Evolutionary conservation across 371 early-diverging fungal genomes (phyloP), one percentile per base, ranked within the genome.

Genomic region (Capniomyces stellatus): DNA sequence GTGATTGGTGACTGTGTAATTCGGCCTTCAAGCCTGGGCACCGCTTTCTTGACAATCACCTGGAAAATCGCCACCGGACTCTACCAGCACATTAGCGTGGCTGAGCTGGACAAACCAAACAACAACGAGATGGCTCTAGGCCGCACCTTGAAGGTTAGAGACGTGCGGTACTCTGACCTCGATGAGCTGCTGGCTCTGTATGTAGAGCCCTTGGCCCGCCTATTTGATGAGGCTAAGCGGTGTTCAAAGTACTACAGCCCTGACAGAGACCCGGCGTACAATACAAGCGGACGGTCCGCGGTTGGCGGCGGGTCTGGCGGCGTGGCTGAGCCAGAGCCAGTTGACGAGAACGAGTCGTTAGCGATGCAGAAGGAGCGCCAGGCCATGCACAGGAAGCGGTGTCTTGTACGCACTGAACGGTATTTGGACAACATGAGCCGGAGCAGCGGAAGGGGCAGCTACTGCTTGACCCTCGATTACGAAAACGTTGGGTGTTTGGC

Each of bases 181-280:
- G 96, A 96, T 60, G 90, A 96, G 63, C 65, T 96, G 57, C 71
- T 91, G 30, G 92, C 89, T 13, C 74, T 77, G 22, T 85, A 92
- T 58, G 76, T 95, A 15, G 92, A 92, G 62, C 80, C 91, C 0
- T 78, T 87, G 54, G 69, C 72, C 41, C 71, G 72, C 43, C 79
- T 78, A 58, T 75, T 82, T 1, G 77, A 81, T 35, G 76, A 78
- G 29, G 64, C 82, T 24, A 75, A 73, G 66, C 62, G 71, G 4
- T 77, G 74, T 60, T 71, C 74, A 18, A 83, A 85, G 63, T 89
- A 64, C 64, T 66, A 70, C 44, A 71, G 70, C 49, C 67, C 73
- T 18, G 73, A 72, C 31, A 25, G 49, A 28, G 68, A 67, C 31
- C 58, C 68, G 19, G 56, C 64, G 24, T 63, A 67, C 25, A 55